Base-by-base conservation (phyloP, 768 basidiomycete genomes). In the Tulasnella sp. region DNA sequence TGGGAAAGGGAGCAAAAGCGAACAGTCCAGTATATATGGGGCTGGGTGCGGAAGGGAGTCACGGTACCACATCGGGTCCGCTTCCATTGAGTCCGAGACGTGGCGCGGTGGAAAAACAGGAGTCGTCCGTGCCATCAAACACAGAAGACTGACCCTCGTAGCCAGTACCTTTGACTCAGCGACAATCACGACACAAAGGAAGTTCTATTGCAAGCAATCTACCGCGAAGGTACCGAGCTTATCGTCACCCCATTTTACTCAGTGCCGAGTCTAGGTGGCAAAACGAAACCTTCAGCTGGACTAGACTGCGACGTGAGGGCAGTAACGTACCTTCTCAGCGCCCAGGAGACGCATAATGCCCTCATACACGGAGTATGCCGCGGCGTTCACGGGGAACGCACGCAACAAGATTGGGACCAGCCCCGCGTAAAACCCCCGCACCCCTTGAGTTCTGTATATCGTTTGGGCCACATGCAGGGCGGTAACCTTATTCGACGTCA, bases 351-450 rank as follows among this genome's bases (percentile, higher is more conserved):
- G 70, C 79, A 89, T 80, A 25, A 81, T 73, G 37, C 79, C 82
- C 69, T 87, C 85, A 67, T 84, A 89, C 2, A 86, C 85, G 62
- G 84, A 84, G 46, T 84, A 73, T 0, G 85, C 86, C 46, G 79
- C 82, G 0, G 85, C 84, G 66, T 89, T 89, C 0, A 80, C 77
- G 12, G 86, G 86, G 68, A 87, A 84, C 17, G 86, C 83, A 59
- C 85, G 74, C 59, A 87, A 68, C 23, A 85, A 69, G 56, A 77
- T 79, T 32, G 84, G 84, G 9, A 75, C 77, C 25, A 86, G 70
- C 1, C 85, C 86, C 61, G 84, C 75, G 68, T 75, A 79, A 64
- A 79, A 83, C 31, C 82, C 81, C 39, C 69, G 60, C 37, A 74
- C 54, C 6, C 82, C 83, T 49, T 80, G 75, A 23, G 70, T 71